These are phyloP conservation scores for Apiospora phragmitis DNA, from an alignment of 2,329 filamentous ascomycete genomes.

Conservation along the genomic window DNA sequence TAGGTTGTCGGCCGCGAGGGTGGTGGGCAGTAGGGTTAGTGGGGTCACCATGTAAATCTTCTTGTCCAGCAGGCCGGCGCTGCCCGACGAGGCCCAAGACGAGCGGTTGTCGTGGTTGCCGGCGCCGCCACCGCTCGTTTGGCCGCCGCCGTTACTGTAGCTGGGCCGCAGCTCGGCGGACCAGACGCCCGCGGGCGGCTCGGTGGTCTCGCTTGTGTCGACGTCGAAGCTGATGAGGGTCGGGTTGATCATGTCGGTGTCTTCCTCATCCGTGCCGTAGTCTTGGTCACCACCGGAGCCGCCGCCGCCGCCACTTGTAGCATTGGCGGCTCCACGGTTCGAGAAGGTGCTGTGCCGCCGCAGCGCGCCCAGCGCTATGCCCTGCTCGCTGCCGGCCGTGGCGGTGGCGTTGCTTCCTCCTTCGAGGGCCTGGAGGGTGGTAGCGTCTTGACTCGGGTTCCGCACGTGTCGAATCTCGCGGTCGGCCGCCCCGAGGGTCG, in stretches of 20 bases:
- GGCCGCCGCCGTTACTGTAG: slow-evolving; percentile 27
- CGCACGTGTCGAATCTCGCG: slow-evolving; percentile 29
- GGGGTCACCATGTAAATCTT: slow-evolving; percentile 45
- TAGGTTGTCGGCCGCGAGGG: slow-evolving; percentile 48
- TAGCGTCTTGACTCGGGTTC: slow-evolving; percentile 22
- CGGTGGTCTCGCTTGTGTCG: slow-evolving; percentile 54
- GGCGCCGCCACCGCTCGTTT: slow-evolving; percentile 32
- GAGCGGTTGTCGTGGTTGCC: slow-evolving; percentile 17
- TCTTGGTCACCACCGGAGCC: slow-evolving; percentile 40
- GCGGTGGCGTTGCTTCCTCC: slow-evolving; percentile 21
- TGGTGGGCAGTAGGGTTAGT: slow-evolving; percentile 51
- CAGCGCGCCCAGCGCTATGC: slow-evolving; percentile 32
- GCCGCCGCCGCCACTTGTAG: slow-evolving; percentile 22
- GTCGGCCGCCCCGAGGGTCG: slow-evolving; percentile 32
- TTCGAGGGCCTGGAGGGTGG: slow-evolving; percentile 31
- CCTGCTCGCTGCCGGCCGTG: slow-evolving; percentile 13
- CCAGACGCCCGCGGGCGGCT: slow-evolving; percentile 55
- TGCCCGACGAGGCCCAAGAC: neutral
- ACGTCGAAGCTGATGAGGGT: slow-evolving; percentile 64
- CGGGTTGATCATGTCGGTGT: slow-evolving; percentile 53
- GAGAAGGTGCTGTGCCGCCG: slow-evolving; percentile 50
- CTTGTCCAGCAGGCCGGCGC: neutral
- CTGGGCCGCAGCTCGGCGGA: slow-evolving; percentile 59
- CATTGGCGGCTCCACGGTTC: slow-evolving; percentile 8
- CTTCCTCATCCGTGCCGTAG: slow-evolving; percentile 57